Conservation (phyloP, 306 rosid genomes). For the Trichosanthes cucumerina region DNA sequence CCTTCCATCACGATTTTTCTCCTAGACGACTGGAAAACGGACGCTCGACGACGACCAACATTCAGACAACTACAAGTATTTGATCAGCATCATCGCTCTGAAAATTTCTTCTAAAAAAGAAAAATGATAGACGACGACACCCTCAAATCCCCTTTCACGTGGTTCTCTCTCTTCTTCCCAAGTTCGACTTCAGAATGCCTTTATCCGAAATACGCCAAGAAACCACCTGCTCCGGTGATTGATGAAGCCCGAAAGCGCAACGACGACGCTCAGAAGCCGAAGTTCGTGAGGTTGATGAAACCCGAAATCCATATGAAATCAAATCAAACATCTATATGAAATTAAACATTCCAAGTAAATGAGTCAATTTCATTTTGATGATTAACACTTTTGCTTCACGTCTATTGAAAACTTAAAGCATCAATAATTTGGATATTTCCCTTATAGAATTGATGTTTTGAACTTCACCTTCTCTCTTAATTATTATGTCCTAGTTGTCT, state of each 20-base stretch:
- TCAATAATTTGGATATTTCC: neutral
- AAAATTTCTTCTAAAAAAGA: neutral
- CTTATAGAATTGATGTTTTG: neutral
- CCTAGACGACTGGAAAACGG: no score
- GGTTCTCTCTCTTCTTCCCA: constrained; percentile 41
- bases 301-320: no score
- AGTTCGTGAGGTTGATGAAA: constrained; percentile 40
- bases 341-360: constrained; percentile 16
- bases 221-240: neutral
- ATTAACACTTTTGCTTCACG: constrained; percentile 5
- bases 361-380: neutral
- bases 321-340: neutral
- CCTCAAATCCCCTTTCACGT: constrained; percentile 14
- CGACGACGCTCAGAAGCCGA: constrained; percentile 17
- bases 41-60: no score
- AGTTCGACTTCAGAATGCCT: constrained; percentile 43
- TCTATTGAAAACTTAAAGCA: neutral
- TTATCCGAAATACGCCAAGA: constrained; percentile 14
- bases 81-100: neutral
- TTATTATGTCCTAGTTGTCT: neutral
- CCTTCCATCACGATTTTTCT: no score
- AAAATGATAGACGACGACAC: constrained; percentile 34
- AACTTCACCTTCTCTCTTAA: neutral
- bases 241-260: constrained; percentile 3
- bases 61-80: neutral